Percentiles rank a stretch among this genome's conserved stretches.
Conservation (phyloP, 2,329 filamentous ascomycete genomes). For the Falciphora oryzae region DNA sequence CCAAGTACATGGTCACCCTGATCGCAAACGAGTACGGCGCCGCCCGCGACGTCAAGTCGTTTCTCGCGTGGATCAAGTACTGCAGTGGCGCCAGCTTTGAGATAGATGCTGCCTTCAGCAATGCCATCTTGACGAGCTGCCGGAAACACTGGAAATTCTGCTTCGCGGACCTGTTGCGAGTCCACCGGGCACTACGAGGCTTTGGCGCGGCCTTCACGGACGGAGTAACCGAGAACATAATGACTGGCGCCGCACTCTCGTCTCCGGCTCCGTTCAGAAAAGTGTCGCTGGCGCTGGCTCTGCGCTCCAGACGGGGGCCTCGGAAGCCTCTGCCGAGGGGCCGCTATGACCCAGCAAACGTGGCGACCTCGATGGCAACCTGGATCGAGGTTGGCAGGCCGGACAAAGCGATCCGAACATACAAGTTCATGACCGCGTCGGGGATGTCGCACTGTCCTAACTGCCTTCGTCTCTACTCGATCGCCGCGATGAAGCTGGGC, state of each 20-base stretch:
- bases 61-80: conserved; percentile 35
- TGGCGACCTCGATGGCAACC: conserved; percentile 36
- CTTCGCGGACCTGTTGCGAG: conserved; percentile 27
- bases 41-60: conserved; percentile 30
- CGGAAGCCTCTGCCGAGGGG: conserved; percentile 14
- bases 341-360: conserved; percentile 13
- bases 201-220: conserved; percentile 29
- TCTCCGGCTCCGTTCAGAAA: conserved; percentile 18
- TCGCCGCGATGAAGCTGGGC: conserved; percentile 32
- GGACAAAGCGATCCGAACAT: conserved; percentile 30
- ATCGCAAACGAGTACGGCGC: conserved; percentile 38
- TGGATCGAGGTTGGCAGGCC: conserved; percentile 28
- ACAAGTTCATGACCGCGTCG: conserved; percentile 27
- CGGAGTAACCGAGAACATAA: conserved; percentile 32
- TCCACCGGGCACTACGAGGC: conserved; percentile 28
- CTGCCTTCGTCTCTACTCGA: conserved; percentile 42
- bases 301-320: conserved; percentile 22
- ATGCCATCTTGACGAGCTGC: conserved; percentile 33
- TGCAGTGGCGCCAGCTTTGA: conserved; percentile 31
- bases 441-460: conserved; percentile 32
- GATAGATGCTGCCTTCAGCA: conserved; percentile 31
- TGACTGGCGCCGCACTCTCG: conserved; percentile 30
- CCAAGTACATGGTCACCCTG: conserved; percentile 32
- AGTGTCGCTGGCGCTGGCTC: conserved; percentile 13
- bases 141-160: conserved; percentile 31